Conservation (phyloP, 768 basidiomycete genomes). For the Aureoboletus auriporus region DNA sequence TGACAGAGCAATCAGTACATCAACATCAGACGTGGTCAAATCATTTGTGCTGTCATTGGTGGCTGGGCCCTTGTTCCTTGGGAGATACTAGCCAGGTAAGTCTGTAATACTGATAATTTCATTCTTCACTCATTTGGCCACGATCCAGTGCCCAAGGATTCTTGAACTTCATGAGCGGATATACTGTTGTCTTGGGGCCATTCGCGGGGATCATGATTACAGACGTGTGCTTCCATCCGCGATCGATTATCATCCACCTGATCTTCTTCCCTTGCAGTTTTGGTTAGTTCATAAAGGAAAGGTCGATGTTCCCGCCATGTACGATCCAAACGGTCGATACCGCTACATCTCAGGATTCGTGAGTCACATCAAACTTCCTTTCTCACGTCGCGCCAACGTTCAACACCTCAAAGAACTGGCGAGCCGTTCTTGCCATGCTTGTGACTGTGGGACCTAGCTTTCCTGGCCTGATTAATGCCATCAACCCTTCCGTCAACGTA, state of each 20-base stretch:
- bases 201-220: constrained; percentile 74
- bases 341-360: constrained; percentile 74
- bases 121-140: neutral
- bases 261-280: constrained; percentile 41
- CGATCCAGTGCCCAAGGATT: constrained; percentile 55
- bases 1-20: constrained; percentile 17
- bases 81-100: constrained; percentile 63
- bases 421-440: constrained; percentile 67
- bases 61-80: constrained; percentile 84
- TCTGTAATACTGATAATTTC: neutral
- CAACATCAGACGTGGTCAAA: constrained; percentile 27
- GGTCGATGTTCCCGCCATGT: constrained; percentile 83
- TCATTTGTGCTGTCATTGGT: constrained; percentile 34
- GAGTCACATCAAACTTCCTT: constrained; percentile 22
- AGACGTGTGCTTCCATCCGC: constrained; percentile 37
- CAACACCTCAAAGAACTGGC: constrained; percentile 60
- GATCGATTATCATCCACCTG: neutral
- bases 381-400: constrained; percentile 2
- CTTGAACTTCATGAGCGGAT: constrained; percentile 77
- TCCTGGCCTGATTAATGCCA: constrained; percentile 73
- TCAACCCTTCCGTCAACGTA: constrained; percentile 61
- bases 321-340: constrained; percentile 74
- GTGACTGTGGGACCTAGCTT: constrained; percentile 67
- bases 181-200: constrained; percentile 83
- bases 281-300: constrained; percentile 72